A percentile compares a stretch with the other conserved stretches of the same genome.
Evolutionary conservation across 228 moss, liverwort and hornwort genomes (phyloP).

Genomic region (Sphagnum fallax): DNA sequence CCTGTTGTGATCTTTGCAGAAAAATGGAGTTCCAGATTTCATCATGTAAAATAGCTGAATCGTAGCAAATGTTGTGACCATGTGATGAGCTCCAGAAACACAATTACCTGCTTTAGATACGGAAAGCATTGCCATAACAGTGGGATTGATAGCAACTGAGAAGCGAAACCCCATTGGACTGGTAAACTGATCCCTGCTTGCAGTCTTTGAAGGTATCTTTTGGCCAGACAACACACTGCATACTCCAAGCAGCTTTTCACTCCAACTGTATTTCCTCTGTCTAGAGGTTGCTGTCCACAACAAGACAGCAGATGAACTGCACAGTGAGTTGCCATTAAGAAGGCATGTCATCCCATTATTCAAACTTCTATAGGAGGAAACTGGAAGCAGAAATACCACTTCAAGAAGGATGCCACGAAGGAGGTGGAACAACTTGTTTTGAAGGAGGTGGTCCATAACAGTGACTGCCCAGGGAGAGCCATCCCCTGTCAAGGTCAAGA

Average conservation of each 20-base stretch:
- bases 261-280: conserved; percentile 21
- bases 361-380: neutral
- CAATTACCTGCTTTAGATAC: conserved; percentile 61
- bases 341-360: no score
- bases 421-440: conserved; percentile 57
- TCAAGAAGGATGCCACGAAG: conserved; percentile 72
- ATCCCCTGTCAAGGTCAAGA: conserved; percentile 69
- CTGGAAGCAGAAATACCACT: conserved; percentile 46
- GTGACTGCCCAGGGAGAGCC: conserved; percentile 54
- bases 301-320: neutral
- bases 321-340: neutral
- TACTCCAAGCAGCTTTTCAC: conserved; percentile 62
- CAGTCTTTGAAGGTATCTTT: conserved; percentile 55
- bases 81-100: no score
- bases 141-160: conserved; percentile 86
- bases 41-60: no score
- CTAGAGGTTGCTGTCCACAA: conserved; percentile 37
- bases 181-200: conserved; percentile 43
- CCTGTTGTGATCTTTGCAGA: neutral
- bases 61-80: no score
- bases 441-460: conserved; percentile 78
- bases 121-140: conserved; percentile 87
- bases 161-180: conserved; percentile 67
- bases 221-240: conserved; percentile 67
- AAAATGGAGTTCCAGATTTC: no score